Evolutionary conservation across 2,329 filamentous ascomycete species (phyloP).

Genomic region (Hypoxylon rubiginosum): DNA sequence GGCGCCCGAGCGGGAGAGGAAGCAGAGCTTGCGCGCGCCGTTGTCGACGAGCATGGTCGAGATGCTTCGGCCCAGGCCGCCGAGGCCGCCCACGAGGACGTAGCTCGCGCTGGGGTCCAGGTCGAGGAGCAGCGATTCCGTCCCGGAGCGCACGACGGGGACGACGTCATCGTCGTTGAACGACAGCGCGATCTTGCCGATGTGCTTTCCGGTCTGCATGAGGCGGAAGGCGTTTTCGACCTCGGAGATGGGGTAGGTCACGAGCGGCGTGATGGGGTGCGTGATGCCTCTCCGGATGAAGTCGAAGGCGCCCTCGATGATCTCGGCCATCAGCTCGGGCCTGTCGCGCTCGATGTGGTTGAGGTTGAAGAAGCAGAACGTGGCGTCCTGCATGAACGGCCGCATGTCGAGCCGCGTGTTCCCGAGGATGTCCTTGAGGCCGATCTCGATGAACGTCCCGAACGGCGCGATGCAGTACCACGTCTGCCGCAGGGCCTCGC

Average conservation of each 20-base stretch:
- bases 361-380: slow-evolving; percentile 25
- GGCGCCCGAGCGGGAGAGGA: slow-evolving; percentile 1
- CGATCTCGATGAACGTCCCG: slow-evolving; percentile 27
- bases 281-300: slow-evolving; percentile 19
- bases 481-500: slow-evolving; percentile 18
- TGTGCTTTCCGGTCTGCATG: slow-evolving; percentile 55
- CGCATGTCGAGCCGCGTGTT: slow-evolving; percentile 30
- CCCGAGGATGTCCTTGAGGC: slow-evolving; percentile 25
- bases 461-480: slow-evolving; percentile 29
- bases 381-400: slow-evolving; percentile 22
- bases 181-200: slow-evolving; percentile 54
- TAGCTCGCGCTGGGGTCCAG: slow-evolving; percentile 1
- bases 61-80: not conserved
- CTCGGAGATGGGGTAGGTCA: slow-evolving; percentile 19
- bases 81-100: slow-evolving; percentile 5
- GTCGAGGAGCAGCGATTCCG: not conserved
- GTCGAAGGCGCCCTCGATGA: slow-evolving; percentile 20
- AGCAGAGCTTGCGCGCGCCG: slow-evolving; percentile 1
- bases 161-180: slow-evolving; percentile 3
- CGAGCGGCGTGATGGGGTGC: slow-evolving; percentile 10
- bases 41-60: slow-evolving; percentile 1
- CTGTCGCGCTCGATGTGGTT: slow-evolving; percentile 18
- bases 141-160: not conserved
- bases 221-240: slow-evolving; percentile 52
- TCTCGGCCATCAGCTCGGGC: slow-evolving; percentile 16